Conservation (phyloP, 129 eudicot genomes). For the Gnaphalium uliginosum region DNA sequence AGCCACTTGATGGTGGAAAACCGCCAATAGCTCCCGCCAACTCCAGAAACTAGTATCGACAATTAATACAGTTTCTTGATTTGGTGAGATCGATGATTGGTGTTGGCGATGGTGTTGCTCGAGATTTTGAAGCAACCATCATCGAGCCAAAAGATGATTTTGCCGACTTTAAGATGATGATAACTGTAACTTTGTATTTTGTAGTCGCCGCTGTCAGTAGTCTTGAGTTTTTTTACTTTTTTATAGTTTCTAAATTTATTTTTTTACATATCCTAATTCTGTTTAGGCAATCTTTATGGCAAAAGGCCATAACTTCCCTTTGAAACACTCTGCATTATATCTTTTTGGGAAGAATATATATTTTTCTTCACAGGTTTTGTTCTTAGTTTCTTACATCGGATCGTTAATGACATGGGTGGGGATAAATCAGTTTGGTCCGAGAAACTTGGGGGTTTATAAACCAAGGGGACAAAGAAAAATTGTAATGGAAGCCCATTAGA, state of each 20-base stretch:
- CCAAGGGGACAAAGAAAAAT: neutral
- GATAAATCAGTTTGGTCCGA: neutral
- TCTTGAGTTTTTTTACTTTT: neutral
- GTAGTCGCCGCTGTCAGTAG: conserved; percentile 13
- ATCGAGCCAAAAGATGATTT: conserved; percentile 24
- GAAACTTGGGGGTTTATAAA: neutral
- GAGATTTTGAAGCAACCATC: conserved; percentile 22
- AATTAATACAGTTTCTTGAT: conserved; percentile 21
- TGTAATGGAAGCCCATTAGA: neutral
- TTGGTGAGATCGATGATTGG: conserved; percentile 31
- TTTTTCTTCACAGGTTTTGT: neutral
- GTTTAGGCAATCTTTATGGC: neutral
- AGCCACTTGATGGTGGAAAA: conserved; percentile 1
- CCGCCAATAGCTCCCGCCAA: conserved; percentile 22
- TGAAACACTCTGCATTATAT: conserved; percentile 1
- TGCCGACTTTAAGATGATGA: conserved; percentile 17
- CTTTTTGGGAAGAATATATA: neutral
- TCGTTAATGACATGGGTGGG: neutral
- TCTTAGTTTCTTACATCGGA: conserved; percentile 9
- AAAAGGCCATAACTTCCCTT: conserved; percentile 14
- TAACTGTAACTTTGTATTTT: conserved; percentile 35
- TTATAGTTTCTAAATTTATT: neutral
- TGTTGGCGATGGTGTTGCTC: neutral
- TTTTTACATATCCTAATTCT: neutral
- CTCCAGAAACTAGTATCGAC: conserved; percentile 13